phyloP scores from a whole-genome alignment of 495 filamentous ascomycete genomes.

The Xylaria palmicola region DNA sequence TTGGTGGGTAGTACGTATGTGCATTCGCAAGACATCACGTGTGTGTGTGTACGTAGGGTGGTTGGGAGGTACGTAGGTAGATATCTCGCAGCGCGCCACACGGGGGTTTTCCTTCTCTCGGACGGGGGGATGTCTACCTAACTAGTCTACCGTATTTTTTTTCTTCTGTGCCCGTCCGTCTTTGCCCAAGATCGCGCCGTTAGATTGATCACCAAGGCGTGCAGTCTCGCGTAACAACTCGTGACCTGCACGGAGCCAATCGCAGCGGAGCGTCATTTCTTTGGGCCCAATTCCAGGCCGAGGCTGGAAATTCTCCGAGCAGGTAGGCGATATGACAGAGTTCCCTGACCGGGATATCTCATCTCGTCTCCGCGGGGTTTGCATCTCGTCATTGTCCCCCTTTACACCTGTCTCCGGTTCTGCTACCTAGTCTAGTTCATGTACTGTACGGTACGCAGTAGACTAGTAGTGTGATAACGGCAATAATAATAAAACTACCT shows the following conservation, averaged over 20 bases:
- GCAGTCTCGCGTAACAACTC: not conserved
- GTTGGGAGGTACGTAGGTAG: too few species aligned
- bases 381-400: not conserved
- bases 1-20: not conserved
- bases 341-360: conserved; percentile 3
- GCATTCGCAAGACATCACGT: conserved; percentile 2
- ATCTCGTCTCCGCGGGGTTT: not conserved
- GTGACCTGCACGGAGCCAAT: conserved; percentile 8
- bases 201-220: not conserved
- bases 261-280: not conserved
- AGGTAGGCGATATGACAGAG: conserved; percentile 13
- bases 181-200: too few species aligned
- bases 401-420: too few species aligned
- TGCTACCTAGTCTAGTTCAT: not conserved
- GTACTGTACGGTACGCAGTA: not conserved
- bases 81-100: not conserved
- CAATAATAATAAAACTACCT: too few species aligned
- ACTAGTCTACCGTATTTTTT: not conserved
- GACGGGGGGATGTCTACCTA: not conserved
- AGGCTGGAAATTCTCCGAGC: conserved; percentile 12
- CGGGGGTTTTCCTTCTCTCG: not conserved
- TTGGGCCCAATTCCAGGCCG: not conserved
- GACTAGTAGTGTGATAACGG: too few species aligned
- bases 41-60: conserved; percentile 1
- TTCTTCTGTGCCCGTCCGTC: too few species aligned